Evolutionary conservation across 768 basidiomycete species (phyloP).

Genomic region (Tulasnella sp.): DNA sequence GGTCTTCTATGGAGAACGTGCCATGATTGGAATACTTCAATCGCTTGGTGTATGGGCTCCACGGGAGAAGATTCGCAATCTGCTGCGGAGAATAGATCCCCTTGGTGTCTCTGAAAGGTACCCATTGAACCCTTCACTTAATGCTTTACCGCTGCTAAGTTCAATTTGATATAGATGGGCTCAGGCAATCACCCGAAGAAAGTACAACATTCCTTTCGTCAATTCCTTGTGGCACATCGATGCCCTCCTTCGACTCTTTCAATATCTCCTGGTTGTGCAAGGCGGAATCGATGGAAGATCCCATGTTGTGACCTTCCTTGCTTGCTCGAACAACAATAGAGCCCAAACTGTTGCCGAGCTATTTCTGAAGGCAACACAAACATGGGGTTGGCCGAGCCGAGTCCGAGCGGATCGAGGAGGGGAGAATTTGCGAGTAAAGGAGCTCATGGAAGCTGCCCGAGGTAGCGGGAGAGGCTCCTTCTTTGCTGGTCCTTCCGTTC

Average conservation of each 20-base stretch:
- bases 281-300: conserved; percentile 40
- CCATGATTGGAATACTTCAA: not conserved
- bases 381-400: not conserved
- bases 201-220: conserved; percentile 33
- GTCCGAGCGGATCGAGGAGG: not conserved
- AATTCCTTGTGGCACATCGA: conserved; percentile 39
- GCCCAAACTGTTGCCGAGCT: conserved; percentile 34
- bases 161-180: not conserved
- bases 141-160: not conserved
- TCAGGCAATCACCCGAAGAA: conserved; percentile 26
- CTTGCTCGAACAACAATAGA: conserved; percentile 36
- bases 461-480: not conserved
- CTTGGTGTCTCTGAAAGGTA: not conserved
- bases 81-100: not conserved
- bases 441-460: not conserved
- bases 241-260: conserved; percentile 36
- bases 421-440: not conserved
- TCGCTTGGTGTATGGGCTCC: not conserved
- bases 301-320: conserved; percentile 32
- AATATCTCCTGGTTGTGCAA: conserved; percentile 36
- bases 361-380: not conserved
- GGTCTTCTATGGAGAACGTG: not conserved
- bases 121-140: not conserved
- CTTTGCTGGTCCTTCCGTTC: not conserved
- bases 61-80: not conserved